Conservation (phyloP, 2,329 filamentous ascomycete genomes). For the Claviceps pusilla region DNA sequence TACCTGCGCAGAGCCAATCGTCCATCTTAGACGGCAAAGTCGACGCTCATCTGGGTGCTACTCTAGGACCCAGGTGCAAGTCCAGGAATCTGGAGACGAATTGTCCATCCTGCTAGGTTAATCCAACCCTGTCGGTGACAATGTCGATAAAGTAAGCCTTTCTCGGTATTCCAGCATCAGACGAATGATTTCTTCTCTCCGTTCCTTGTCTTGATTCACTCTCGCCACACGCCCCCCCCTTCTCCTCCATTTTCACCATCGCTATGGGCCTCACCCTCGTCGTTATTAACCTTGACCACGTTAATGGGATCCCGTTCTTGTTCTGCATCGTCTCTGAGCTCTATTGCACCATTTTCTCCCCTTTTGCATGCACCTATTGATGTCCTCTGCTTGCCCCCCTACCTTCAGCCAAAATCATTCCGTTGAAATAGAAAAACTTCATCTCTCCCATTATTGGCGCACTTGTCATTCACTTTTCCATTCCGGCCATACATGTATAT, state of each 20-base stretch:
- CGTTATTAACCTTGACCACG: constrained; percentile 1
- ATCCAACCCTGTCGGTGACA: constrained; percentile 22
- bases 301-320: background rate
- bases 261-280: background rate
- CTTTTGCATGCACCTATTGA: background rate
- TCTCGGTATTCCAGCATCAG: constrained; percentile 3
- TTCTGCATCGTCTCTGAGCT: constrained; percentile 2
- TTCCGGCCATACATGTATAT: background rate
- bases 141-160: constrained; percentile 42
- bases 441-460: background rate
- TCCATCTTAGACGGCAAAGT: background rate
- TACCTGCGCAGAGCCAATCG: background rate
- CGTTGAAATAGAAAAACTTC: too few relatives aligned
- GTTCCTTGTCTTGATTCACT: constrained; percentile 4
- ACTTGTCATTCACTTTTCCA: background rate
- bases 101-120: constrained; percentile 13
- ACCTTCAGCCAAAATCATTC: background rate
- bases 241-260: background rate
- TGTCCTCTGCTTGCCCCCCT: background rate
- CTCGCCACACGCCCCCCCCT: background rate
- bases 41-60: background rate
- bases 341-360: background rate
- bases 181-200: constrained; percentile 5
- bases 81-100: constrained; percentile 3
- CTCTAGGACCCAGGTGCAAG: constrained; percentile 1